These are phyloP conservation scores for Cutaneotrichosporon cavernicola DNA, from an alignment of 1,284 basidiomycete genomes.

Conservation along the genomic window DNA sequence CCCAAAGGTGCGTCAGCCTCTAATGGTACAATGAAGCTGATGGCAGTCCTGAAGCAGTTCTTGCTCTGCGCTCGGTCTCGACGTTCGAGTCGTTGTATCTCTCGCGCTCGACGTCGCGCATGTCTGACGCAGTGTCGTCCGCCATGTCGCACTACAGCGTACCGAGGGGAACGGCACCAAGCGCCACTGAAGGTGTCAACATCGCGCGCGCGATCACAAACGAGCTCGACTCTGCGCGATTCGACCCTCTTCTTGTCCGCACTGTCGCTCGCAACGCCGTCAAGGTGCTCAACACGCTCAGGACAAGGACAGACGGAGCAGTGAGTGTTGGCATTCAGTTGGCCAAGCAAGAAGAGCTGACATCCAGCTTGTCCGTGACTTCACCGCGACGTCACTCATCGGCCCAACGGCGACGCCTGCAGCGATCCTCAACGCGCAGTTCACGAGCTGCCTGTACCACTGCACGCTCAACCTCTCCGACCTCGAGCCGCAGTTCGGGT, in stretches of 20 bases:
- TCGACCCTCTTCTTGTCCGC: slow-evolving; percentile 81
- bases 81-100: slow-evolving; percentile 82
- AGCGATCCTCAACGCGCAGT: slow-evolving; percentile 70
- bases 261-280: slow-evolving; percentile 72
- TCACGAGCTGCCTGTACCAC: slow-evolving; percentile 75
- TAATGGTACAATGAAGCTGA: not conserved
- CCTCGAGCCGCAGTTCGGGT: slow-evolving; percentile 68
- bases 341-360: slow-evolving; percentile 1
- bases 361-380: slow-evolving; percentile 68
- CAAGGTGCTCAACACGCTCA: slow-evolving; percentile 65
- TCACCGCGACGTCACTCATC: slow-evolving; percentile 69
- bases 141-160: slow-evolving; percentile 60
- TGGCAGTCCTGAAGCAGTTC: slow-evolving; percentile 78
- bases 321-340: slow-evolving; percentile 55
- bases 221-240: slow-evolving; percentile 87
- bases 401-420: slow-evolving; percentile 75
- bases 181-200: slow-evolving; percentile 69
- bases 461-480: slow-evolving; percentile 69
- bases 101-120: slow-evolving; percentile 71
- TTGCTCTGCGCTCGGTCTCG: slow-evolving; percentile 76
- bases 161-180: slow-evolving; percentile 69
- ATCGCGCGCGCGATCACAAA: slow-evolving; percentile 76
- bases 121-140: slow-evolving; percentile 74
- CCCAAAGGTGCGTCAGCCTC: slow-evolving; percentile 68
- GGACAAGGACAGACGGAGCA: slow-evolving; percentile 63